phyloP scores from a whole-genome alignment of 805 yeast species.

The Nakazawaea wickerhamii region DNA sequence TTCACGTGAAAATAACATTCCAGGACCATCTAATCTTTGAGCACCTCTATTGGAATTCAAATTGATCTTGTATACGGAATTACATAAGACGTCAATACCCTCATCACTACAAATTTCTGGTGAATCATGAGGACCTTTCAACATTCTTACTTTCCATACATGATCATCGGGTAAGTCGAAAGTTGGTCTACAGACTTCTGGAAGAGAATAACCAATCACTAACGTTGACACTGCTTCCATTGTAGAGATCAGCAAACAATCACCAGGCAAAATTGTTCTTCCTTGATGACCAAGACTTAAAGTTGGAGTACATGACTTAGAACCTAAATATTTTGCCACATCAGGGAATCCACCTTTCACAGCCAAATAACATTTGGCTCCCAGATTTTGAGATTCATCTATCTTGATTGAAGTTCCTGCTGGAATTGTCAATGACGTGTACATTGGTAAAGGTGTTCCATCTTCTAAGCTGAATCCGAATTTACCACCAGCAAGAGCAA shows the following conservation, averaged over 20 bases:
- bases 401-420: constrained; percentile 19
- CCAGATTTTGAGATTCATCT: constrained; percentile 18
- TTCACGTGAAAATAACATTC: constrained; percentile 18
- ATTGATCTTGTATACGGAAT: constrained; percentile 19
- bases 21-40: constrained; percentile 25
- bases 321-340: constrained; percentile 25
- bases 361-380: constrained; percentile 22
- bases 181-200: constrained; percentile 17
- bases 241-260: constrained; percentile 19
- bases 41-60: constrained; percentile 28
- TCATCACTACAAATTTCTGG: constrained; percentile 22
- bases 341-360: constrained; percentile 26
- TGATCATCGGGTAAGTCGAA: constrained; percentile 14
- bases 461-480: constrained; percentile 17
- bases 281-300: constrained; percentile 26
- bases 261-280: constrained; percentile 24
- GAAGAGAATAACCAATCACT: constrained; percentile 16
- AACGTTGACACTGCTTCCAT: constrained; percentile 6
- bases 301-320: constrained; percentile 26
- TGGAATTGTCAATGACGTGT: constrained; percentile 19
- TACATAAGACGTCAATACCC: constrained; percentile 21
- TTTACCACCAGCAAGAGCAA: constrained; percentile 22
- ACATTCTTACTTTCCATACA: constrained; percentile 20
- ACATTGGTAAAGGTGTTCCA: constrained; percentile 18
- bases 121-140: constrained; percentile 27